Evolutionary conservation across 257 asterid species (phyloP).

Genomic region (Mentha longifolia): DNA sequence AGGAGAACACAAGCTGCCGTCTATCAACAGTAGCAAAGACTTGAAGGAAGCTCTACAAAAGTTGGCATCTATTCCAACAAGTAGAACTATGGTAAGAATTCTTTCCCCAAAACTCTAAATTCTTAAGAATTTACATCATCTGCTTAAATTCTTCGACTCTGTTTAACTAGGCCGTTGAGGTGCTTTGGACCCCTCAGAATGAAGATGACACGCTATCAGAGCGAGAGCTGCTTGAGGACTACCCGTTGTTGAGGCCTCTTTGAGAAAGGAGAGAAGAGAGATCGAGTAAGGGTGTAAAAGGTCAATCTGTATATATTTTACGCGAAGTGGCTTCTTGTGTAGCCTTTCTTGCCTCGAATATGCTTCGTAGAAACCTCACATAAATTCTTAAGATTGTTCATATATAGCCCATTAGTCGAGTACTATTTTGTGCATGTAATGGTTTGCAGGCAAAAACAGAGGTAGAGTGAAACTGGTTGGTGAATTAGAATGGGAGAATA

Average conservation of each 20-base stretch:
- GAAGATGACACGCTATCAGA: constrained; percentile 84
- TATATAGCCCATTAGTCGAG: not conserved
- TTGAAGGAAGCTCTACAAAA: constrained; percentile 90
- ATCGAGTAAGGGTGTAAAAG: constrained; percentile 5
- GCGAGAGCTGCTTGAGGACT: constrained; percentile 84
- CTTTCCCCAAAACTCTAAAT: not conserved
- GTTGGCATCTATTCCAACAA: constrained; percentile 82
- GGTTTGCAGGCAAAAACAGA: too few relatives aligned
- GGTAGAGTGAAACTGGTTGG: too few relatives aligned
- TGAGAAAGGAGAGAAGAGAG: constrained; percentile 33
- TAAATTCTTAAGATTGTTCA: not conserved
- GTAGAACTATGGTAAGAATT: constrained; percentile 65
- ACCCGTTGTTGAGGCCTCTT: constrained; percentile 80
- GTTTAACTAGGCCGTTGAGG: constrained; percentile 81
- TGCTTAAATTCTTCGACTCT: constrained; percentile 16
- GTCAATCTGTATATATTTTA: not conserved
- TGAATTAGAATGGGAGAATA: too few relatives aligned
- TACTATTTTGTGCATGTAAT: not conserved
- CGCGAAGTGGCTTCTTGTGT: not conserved
- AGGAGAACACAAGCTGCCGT: constrained; percentile 76
- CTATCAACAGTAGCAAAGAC: constrained; percentile 69
- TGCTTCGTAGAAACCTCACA: not conserved
- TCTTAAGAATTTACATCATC: constrained; percentile 8
- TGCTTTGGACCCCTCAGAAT: constrained; percentile 94
- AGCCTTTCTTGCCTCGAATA: not conserved